Evolutionary conservation across 345 rosid genomes (phyloP), one percentile per base, ranked within the genome.

Genomic region (Citrus australasica): DNA sequence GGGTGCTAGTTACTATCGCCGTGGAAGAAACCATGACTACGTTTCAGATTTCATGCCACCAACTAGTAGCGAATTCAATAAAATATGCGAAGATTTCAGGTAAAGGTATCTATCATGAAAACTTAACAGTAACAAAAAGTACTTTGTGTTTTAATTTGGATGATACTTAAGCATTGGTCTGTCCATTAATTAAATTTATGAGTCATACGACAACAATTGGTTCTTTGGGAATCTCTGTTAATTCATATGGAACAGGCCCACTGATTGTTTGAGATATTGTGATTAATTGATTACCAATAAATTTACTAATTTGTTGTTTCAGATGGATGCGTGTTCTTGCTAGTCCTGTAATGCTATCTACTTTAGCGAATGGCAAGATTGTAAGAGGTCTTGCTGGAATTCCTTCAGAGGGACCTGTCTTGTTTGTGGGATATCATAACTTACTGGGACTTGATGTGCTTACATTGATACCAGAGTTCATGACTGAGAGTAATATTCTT

Each of bases 1-100:
- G 82, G 93, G 90, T 78, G 84, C 93, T 74, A 48, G 81, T 68
- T 82, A 85, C 37, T 92, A 92, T 83, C 92, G 93, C 67, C 92
- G 86, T 42, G 86, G 90, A 61, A 78, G 84, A 77, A 67, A 53
- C 67, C 86, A 71, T 6, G 92, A 92, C 75, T 83, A 80, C 67
- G 73, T 86, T 67, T 81, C 83, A 42, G 92, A 92, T 85, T 92
- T 85, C 81, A 66, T 89, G 38, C 93, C 90, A 63, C 91, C 90
- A 19, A 86, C 93, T 22, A 83, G 82, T 61, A 83, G 82, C 35
- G 98, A 93, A 71, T 80, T 78, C 81, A 84, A 79, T 33, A 65
- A 77, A 61, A 0, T 75, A 67, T 42, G 63, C 65, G 80, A 84
- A 28, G 11, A 38, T 62, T 6, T 22, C 37, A 82, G 86, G 86